Evolutionary conservation across 2,329 filamentous ascomycete species (phyloP), one percentile per base, ranked within the genome.

Genomic region (Neonectria coccinea): DNA sequence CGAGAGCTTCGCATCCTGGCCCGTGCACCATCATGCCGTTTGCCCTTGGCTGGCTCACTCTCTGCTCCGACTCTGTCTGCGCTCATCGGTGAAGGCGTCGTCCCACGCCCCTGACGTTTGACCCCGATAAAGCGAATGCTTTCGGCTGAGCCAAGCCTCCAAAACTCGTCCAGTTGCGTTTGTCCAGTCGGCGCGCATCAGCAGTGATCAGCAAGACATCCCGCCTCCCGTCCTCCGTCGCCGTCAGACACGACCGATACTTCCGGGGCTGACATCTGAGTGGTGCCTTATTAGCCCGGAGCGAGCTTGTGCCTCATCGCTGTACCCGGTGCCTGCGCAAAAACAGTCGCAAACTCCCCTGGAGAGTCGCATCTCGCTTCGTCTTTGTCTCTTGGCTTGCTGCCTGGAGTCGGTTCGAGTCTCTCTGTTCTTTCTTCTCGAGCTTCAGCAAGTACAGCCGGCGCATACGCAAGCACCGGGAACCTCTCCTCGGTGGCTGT

Each of bases 191-290:
- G 67, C 56, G 70, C 57, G 57, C 66, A 66, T 67, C 65, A 66
- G 61, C 61, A 63, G 62, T 51, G 52, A 65, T 65, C 62, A 64
- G 54, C 64, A 66, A 65, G 41, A 11, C 45, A 67, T 70, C 54
- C 60, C 61, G 41, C 58, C 61, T 54, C 50, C 64, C 42, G 64
- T 59, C 27, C 42, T 47, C 58, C 20, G 57, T 59, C 62, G 58
- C 58, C 54, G 48, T 44, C 44, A 58, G 59, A 63, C 62, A 52
- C 68, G 71, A 72, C 71, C 71, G 71, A 73, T 72, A 67, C 61
- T 73, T 70, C 71, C 71, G 71, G 71, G 57, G 71, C 42, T 55
- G 59, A 64, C 62, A 55, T 50, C 59, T 54, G 54, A 52, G 61
- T 59, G 62, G 62, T 64, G 57, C 62, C 62, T 64, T 47, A 52